phyloP scores from a whole-genome alignment of 2,329 filamentous ascomycete genomes.

The Moelleriella libera region DNA sequence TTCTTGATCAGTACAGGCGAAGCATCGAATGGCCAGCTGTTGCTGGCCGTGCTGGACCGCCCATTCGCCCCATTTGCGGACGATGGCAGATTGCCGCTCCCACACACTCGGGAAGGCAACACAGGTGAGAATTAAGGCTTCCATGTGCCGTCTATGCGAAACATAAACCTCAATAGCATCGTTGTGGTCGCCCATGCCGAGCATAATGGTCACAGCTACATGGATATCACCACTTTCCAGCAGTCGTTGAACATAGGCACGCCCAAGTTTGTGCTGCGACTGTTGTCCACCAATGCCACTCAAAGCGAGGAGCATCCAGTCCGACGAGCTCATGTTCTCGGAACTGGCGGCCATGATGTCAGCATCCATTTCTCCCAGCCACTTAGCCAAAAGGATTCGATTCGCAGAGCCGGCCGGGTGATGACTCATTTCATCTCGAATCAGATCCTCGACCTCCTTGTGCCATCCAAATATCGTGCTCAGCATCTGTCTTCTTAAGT shows the following conservation, averaged over 20 bases:
- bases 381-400: conserved; percentile 75
- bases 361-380: conserved; percentile 74
- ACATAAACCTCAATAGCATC: conserved; percentile 96
- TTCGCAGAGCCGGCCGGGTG: conserved; percentile 62
- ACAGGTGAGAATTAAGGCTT: conserved; percentile 79
- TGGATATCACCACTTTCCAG: conserved; percentile 85
- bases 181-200: conserved; percentile 82
- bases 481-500: conserved; percentile 81
- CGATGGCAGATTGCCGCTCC: conserved; percentile 76
- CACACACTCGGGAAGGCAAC: conserved; percentile 73
- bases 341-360: conserved; percentile 71
- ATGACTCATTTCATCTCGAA: conserved; percentile 70
- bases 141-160: conserved; percentile 82
- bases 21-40: conserved; percentile 82
- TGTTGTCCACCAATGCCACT: conserved; percentile 66
- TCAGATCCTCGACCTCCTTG: conserved; percentile 63
- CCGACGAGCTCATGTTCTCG: conserved; percentile 78
- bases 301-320: conserved; percentile 93
- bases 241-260: conserved; percentile 79
- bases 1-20: conserved; percentile 79
- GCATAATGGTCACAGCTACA: conserved; percentile 80
- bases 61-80: conserved; percentile 90
- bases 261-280: conserved; percentile 79
- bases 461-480: conserved; percentile 93
- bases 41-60: conserved; percentile 78